Evolutionary conservation across 192 early-diverging fungal species (phyloP).

Genomic region (Podila epicladia): DNA sequence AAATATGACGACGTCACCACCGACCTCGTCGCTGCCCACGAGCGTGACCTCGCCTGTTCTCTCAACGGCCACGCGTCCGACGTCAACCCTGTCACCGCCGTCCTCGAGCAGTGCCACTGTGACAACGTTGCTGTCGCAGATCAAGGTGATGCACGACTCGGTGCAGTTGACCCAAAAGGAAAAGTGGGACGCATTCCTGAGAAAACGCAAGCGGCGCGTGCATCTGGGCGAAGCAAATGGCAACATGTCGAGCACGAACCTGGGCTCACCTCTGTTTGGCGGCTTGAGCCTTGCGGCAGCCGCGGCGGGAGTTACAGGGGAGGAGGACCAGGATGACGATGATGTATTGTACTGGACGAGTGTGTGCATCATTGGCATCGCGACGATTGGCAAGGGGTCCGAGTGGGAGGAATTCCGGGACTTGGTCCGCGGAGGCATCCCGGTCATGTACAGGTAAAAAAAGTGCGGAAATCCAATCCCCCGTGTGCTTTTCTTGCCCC

Average conservation of each 20-base stretch:
- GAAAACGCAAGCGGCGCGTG: constrained; percentile 33
- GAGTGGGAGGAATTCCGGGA: constrained; percentile 51
- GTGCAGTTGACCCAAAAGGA: constrained; percentile 47
- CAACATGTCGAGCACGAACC: constrained; percentile 37
- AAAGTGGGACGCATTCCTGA: constrained; percentile 45
- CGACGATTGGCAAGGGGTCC: constrained; percentile 43
- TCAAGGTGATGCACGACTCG: constrained; percentile 50
- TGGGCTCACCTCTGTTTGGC: constrained; percentile 36
- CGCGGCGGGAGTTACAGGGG: constrained; percentile 4
- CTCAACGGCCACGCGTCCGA: constrained; percentile 30
- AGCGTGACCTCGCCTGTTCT: constrained; percentile 37
- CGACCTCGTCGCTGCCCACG: constrained; percentile 3
- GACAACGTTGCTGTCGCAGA: constrained; percentile 40
- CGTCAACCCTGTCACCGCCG: constrained; percentile 38
- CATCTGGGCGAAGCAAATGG: constrained; percentile 41
- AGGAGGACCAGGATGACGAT: constrained; percentile 45
- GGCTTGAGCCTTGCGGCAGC: constrained; percentile 13
- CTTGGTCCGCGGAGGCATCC: constrained; percentile 41
- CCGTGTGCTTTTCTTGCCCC: too few relatives aligned
- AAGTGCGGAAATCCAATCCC: too few relatives aligned
- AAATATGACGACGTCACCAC: not conserved
- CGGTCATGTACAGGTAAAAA: constrained; percentile 27
- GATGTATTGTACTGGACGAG: constrained; percentile 46
- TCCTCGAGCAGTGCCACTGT: constrained; percentile 17
- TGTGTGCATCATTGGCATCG: constrained; percentile 48